Conservation (phyloP, 345 rosid genomes). For the Barbarea vulgaris region DNA sequence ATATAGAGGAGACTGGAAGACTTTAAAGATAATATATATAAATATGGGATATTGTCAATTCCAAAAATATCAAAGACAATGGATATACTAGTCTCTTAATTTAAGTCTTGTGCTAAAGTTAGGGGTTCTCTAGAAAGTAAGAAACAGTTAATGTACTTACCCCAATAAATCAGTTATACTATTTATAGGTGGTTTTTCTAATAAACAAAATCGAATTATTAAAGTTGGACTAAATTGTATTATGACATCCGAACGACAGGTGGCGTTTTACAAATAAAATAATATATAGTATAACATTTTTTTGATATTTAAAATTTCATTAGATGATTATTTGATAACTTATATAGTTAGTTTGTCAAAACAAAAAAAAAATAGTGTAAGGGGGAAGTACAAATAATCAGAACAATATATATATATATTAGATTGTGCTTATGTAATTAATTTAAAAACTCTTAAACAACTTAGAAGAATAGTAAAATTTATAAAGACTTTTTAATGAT, state of each 20-base stretch:
- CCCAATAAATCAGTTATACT: background rate
- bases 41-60: conserved; percentile 3
- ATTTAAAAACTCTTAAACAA: too few species aligned
- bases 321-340: too few species aligned
- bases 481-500: too few species aligned
- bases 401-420: too few species aligned
- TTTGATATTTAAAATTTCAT: too few species aligned
- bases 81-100: conserved; percentile 13
- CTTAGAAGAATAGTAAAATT: too few species aligned
- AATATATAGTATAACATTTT: too few species aligned
- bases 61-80: conserved; percentile 16
- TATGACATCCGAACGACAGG: background rate
- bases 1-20: conserved; percentile 30
- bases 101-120: conserved; percentile 19
- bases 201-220: background rate
- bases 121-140: conserved; percentile 14
- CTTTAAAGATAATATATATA: conserved; percentile 13
- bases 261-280: background rate
- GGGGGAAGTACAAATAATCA: too few species aligned
- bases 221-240: background rate
- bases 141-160: conserved; percentile 1
- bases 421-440: too few species aligned
- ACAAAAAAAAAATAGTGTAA: too few species aligned
- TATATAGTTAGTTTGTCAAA: too few species aligned
- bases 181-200: background rate